Conservation (phyloP, 108 stramenopile genomes). For the Seminavis robusta region DNA sequence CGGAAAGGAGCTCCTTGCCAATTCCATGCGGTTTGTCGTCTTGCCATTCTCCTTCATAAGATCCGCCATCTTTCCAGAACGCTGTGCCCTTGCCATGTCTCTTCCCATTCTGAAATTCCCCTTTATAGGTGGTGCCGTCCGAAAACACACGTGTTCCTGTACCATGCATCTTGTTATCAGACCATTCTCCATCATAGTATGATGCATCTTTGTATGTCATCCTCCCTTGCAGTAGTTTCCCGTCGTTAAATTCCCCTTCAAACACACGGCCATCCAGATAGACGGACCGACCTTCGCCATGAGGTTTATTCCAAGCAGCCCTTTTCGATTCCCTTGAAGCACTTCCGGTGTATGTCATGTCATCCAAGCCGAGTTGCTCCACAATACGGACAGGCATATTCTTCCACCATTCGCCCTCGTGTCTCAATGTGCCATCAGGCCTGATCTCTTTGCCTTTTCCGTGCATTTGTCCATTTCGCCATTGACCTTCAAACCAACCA, state of each 20-base stretch:
- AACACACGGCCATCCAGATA: constrained; percentile 33
- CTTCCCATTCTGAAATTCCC: constrained; percentile 14
- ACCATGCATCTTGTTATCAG: no score
- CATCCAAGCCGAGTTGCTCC: no score
- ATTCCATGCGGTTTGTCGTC: no score
- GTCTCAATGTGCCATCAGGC: neutral
- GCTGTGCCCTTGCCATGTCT: constrained; percentile 22
- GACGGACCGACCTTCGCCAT: no score
- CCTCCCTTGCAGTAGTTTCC: constrained; percentile 13
- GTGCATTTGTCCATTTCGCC: neutral
- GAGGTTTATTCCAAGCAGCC: no score
- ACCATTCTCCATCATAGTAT: constrained; percentile 25
- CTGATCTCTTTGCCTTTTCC: neutral
- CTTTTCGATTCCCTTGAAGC: no score
- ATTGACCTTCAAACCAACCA: neutral
- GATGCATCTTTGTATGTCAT: constrained; percentile 15
- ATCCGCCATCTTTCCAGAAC: constrained; percentile 7
- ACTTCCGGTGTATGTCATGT: no score
- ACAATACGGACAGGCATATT: neutral
- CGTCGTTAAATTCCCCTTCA: constrained; percentile 14
- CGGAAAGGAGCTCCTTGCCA: no score
- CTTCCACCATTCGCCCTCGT: neutral
- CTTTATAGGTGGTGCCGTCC: constrained; percentile 13
- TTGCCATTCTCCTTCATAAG: constrained; percentile 29
- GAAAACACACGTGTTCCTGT: constrained; percentile 12